Conservation (phyloP, 495 filamentous ascomycete genomes). For the Oidiodendron maius region DNA sequence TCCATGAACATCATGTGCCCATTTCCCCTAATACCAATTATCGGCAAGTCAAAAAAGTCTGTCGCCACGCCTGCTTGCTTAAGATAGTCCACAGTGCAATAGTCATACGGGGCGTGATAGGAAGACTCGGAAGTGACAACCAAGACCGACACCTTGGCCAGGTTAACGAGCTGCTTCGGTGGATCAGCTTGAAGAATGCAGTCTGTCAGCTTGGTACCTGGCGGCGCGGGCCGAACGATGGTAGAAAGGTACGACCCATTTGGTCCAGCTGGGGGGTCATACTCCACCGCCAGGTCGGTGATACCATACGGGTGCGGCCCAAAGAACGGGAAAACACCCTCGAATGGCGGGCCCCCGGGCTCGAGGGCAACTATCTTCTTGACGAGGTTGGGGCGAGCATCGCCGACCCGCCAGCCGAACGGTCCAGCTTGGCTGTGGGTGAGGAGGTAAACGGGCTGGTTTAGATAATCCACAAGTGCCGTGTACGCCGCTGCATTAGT, state of each 20-base stretch:
- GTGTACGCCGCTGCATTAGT: slow-evolving; percentile 37
- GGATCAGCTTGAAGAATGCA: slow-evolving; percentile 43
- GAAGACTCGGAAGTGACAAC: slow-evolving; percentile 47
- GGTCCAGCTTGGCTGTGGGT: slow-evolving; percentile 47
- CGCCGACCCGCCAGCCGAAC: slow-evolving; percentile 42
- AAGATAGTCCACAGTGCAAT: slow-evolving; percentile 45
- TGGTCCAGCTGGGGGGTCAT: slow-evolving; percentile 27
- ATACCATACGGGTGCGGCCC: slow-evolving; percentile 34
- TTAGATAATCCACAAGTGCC: slow-evolving; percentile 41
- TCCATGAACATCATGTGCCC: slow-evolving; percentile 56
- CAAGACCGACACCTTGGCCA: slow-evolving; percentile 37
- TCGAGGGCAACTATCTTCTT: slow-evolving; percentile 44
- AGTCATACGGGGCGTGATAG: slow-evolving; percentile 53
- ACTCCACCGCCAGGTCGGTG: slow-evolving; percentile 42
- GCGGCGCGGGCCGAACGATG: slow-evolving; percentile 12
- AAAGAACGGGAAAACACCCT: neutral
- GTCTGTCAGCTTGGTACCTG: slow-evolving; percentile 16
- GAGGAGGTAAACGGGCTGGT: slow-evolving; percentile 40
- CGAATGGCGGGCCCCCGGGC: slow-evolving; percentile 45
- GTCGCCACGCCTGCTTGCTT: slow-evolving; percentile 47
- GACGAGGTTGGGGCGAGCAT: slow-evolving; percentile 39
- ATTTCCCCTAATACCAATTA: slow-evolving; percentile 41
- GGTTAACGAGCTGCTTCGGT: slow-evolving; percentile 42
- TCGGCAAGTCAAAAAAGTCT: slow-evolving; percentile 35
- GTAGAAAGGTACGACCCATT: neutral